Base-by-base conservation (phyloP, 1,284 basidiomycete species). In the Rhizoctonia solani region DNA sequence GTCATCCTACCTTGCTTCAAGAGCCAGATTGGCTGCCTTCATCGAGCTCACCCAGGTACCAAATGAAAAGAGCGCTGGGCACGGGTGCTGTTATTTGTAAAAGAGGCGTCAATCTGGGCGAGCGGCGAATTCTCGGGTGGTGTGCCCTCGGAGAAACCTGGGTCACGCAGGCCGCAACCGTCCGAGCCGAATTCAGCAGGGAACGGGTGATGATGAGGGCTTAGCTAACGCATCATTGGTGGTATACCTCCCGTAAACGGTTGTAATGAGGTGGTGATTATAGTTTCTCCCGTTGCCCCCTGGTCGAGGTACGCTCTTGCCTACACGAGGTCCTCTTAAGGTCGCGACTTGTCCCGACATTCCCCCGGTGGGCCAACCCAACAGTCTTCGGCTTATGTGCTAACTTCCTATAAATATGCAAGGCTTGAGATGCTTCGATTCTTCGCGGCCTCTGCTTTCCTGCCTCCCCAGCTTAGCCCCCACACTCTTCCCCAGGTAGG, bases 391-490 rank as follows among this genome's bases (percentile, higher is more conserved):
- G 58, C 44, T 61, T 61, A 50, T 61, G 44, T 50, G 39, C 19
- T 27, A 50, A 14, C 29, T 61, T 23, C 29, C 44, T 61, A 61
- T 61, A 61, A 61, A 61, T 61, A 61, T 61, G 42, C 29, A 61
- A 16, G 30, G n/a, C 58, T 50, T 25, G 44, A 37, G 30, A 19
- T 50, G 58, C 58, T 61, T 61, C 58, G 58, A 61, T 61, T 49
- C 58, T 61, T 61, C 58, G 58, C 50, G 46, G 58, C 34, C 44
- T 61, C 58, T 50, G 44, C 46, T 4, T 19, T 29, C 49, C 27
- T 52, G 49, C 29, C 49, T 52, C 46, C 27, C 58, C 46, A 61
- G 58, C 58, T 61, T 50, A 37, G 58, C n/a, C 58, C 46, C 58
- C 58, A 39, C 46, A 44, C 42, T n/a, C 55, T 39, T 42, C 29